Conservation (phyloP, 306 rosid genomes). For the Vigna trinervia region DNA sequence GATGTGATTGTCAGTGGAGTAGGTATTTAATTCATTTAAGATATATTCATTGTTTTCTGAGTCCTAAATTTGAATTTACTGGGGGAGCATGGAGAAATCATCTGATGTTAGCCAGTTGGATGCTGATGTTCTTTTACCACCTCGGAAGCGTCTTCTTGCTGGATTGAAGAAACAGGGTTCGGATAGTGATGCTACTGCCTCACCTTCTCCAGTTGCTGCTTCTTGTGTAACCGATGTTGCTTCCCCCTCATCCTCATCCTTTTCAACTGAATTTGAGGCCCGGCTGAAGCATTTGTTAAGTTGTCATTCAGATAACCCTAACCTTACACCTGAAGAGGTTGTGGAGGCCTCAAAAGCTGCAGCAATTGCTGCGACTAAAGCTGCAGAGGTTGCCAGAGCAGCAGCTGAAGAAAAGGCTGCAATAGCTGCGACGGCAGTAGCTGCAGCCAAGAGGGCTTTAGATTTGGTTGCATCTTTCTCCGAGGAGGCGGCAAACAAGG, state of each 20-base stretch:
- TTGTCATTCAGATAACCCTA: slow-evolving; percentile 64
- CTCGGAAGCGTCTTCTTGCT: slow-evolving; percentile 94
- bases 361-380: slow-evolving; percentile 71
- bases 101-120: slow-evolving; percentile 83
- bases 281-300: slow-evolving; percentile 73
- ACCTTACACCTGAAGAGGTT: slow-evolving; percentile 74
- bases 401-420: slow-evolving; percentile 85
- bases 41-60: slow-evolving; percentile 48
- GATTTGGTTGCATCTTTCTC: slow-evolving; percentile 87
- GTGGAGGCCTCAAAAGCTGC: slow-evolving; percentile 72
- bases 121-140: slow-evolving; percentile 92
- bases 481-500: slow-evolving; percentile 65
- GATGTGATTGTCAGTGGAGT: slow-evolving; percentile 47
- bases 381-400: slow-evolving; percentile 81
- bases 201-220: slow-evolving; percentile 65
- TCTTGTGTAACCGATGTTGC: slow-evolving; percentile 61
- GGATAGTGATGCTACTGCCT: slow-evolving; percentile 61
- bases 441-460: slow-evolving; percentile 87
- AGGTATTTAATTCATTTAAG: slow-evolving; percentile 43
- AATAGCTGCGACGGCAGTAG: slow-evolving; percentile 83
- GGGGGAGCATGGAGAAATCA: slow-evolving; percentile 76
- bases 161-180: slow-evolving; percentile 88
- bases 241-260: slow-evolving; percentile 54
- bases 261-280: slow-evolving; percentile 65
- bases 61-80: slow-evolving; percentile 41